These are phyloP conservation scores for Lithohypha guttulata DNA, from an alignment of 2,329 filamentous ascomycete genomes.

Conservation along the genomic window DNA sequence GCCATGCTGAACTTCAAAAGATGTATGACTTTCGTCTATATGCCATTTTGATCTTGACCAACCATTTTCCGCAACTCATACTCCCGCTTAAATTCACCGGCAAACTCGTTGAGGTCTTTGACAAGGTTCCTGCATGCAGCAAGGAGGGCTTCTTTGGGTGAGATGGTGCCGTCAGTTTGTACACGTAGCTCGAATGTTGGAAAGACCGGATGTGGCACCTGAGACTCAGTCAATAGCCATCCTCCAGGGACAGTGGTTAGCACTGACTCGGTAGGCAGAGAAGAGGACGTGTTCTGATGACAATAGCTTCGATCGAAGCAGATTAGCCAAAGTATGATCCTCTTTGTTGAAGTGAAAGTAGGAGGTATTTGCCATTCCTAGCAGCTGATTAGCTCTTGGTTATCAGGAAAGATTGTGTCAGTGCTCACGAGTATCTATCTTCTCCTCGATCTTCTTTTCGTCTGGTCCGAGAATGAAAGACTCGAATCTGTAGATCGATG, in stretches of 20 bases:
- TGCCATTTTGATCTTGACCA: constrained; percentile 45
- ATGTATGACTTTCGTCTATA: constrained; percentile 6
- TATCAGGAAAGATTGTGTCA: not conserved
- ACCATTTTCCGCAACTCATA: constrained; percentile 82
- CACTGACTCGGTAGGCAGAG: constrained; percentile 76
- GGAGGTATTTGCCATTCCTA: constrained; percentile 85
- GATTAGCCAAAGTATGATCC: constrained; percentile 88
- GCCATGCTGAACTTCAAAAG: not conserved
- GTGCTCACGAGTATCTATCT: constrained; percentile 72
- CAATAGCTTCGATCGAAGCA: constrained; percentile 76
- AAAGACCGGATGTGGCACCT: constrained; percentile 37
- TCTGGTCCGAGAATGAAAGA: constrained; percentile 77
- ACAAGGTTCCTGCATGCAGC: constrained; percentile 74
- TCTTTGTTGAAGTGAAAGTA: constrained; percentile 95
- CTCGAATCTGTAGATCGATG: constrained; percentile 58
- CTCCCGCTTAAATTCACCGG: constrained; percentile 84
- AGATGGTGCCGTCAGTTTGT: constrained; percentile 80
- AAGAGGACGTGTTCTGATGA: constrained; percentile 76
- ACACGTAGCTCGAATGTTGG: constrained; percentile 62
- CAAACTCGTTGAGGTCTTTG: constrained; percentile 65
- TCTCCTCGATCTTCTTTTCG: constrained; percentile 88
- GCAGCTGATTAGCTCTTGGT: not conserved
- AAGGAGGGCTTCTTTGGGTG: constrained; percentile 79
- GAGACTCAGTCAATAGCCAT: constrained; percentile 9
- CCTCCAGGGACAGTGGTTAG: not conserved